These are phyloP conservation scores for Paramecium sexaurelia DNA, from an alignment of 73 alveolate species.

Conservation along the genomic window DNA sequence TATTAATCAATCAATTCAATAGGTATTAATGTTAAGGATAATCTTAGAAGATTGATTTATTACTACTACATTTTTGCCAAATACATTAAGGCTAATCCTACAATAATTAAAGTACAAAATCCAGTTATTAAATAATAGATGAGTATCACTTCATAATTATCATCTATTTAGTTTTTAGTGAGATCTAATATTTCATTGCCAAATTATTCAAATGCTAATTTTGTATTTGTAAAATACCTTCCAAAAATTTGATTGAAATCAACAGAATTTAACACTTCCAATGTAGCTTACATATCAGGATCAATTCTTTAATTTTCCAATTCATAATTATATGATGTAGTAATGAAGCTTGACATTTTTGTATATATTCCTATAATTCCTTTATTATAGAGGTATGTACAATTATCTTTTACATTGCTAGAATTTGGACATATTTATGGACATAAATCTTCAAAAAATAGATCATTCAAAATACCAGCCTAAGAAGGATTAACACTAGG, in stretches of 20 bases:
- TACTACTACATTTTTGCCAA: background rate
- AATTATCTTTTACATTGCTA: background rate
- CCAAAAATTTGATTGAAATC: background rate
- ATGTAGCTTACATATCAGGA: background rate
- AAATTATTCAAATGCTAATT: background rate
- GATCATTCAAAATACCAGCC: background rate
- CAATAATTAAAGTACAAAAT: background rate
- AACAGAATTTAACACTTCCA: background rate
- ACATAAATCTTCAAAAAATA: background rate
- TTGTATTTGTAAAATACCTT: background rate
- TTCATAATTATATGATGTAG: background rate
- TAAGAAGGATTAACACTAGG: background rate
- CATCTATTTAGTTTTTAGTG: background rate
- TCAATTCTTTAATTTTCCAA: background rate
- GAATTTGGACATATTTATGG: background rate
- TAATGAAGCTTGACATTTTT: background rate
- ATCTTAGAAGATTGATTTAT: background rate
- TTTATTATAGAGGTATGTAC: background rate
- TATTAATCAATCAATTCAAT: background rate
- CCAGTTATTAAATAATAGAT: background rate
- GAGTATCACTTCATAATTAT: background rate
- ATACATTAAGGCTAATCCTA: background rate
- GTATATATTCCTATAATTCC: background rate
- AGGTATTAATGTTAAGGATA: background rate
- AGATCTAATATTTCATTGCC: background rate